Percentiles rank a stretch among this genome's conserved stretches.
phyloP scores from a whole-genome alignment of 257 asterid species.

The Penstemon eatonii region DNA sequence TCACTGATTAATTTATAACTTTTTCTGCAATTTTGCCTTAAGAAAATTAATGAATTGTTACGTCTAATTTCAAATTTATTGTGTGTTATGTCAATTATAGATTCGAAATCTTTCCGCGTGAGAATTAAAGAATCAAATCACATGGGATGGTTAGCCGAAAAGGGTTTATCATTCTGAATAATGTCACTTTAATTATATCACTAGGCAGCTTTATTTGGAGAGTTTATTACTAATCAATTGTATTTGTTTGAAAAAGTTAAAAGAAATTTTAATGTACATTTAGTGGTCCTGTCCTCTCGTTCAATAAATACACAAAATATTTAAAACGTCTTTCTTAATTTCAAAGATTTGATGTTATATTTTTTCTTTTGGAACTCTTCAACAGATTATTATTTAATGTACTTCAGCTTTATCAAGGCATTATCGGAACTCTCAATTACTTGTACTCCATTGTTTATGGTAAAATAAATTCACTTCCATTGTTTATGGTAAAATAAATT shows the following conservation, averaged over 20 bases:
- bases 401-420: slow-evolving; percentile 40
- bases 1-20: too few species aligned
- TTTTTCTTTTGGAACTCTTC: slow-evolving; percentile 30
- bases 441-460: slow-evolving; percentile 16
- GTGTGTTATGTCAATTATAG: too few species aligned
- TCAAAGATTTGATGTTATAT: slow-evolving; percentile 18
- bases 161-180: slow-evolving; percentile 37
- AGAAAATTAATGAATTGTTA: too few species aligned
- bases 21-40: too few species aligned
- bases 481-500: background rate
- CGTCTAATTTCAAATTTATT: too few species aligned
- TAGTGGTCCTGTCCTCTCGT: slow-evolving; percentile 20
- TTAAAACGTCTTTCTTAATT: background rate
- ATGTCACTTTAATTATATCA: slow-evolving; percentile 46
- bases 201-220: slow-evolving; percentile 40
- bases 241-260: background rate
- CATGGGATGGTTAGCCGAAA: slow-evolving; percentile 51
- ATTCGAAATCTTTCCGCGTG: slow-evolving; percentile 40
- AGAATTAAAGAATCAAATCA: slow-evolving; percentile 53
- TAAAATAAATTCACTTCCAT: background rate
- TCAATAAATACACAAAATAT: background rate
- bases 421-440: slow-evolving; percentile 41
- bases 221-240: slow-evolving; percentile 10
- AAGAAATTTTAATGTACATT: background rate
- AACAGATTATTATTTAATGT: slow-evolving; percentile 15